Base-by-base conservation (phyloP, 169 alveolate species). In the Perkinsus chesapeaki region DNA sequence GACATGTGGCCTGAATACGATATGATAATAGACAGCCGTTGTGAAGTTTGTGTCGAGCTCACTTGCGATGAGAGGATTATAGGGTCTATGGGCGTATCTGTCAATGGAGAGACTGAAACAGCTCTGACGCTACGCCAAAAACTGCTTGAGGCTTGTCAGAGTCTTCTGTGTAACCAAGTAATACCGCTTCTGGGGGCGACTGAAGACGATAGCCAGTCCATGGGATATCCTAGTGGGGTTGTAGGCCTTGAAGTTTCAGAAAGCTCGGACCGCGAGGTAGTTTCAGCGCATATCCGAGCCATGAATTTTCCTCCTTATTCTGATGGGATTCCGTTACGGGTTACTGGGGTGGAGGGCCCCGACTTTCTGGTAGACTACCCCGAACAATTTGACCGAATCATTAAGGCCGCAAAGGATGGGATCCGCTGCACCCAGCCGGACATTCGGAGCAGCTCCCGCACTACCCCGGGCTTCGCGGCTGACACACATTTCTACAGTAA, bases 401-500 rank as follows among this genome's bases (percentile, higher is more conserved):
- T 16, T 43, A 16, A 43, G 16, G 60, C 60, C 5, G 60, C 16
- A 43, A 5, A 43, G 60, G 60, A 43, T 5, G 60, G 60, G 60
- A 43, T 9, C 23, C 23, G 60, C 5, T 43, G 5, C 60, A 9
- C 5, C 60, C 60, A 43, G 60, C 16, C 60, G 16, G 5, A 5
- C 23, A 5, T 16, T 16, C 5, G 60, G 23, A 43, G 16, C 23
- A 43, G 16, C 5, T 5, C 60, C 23, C 23, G 16, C 60, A 16
- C 16, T 5, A 9, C 60, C 5, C 60, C 23, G 60, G 60, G 60
- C 60, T 43, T 43, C 60, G 60, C 60, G 60, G 92, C 92, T 39
- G 92, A 91, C 23, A 91, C 92, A 39, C 92, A 91, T 47, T 91
- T 39, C 72, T 91, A 91, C 48, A 38, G 72, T 1, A 91, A 91